Percentiles rank a stretch among this genome's conserved stretches.
phyloP scores from a whole-genome alignment of 441 rosid genomes.

The Euphorbia celastroides region DNA sequence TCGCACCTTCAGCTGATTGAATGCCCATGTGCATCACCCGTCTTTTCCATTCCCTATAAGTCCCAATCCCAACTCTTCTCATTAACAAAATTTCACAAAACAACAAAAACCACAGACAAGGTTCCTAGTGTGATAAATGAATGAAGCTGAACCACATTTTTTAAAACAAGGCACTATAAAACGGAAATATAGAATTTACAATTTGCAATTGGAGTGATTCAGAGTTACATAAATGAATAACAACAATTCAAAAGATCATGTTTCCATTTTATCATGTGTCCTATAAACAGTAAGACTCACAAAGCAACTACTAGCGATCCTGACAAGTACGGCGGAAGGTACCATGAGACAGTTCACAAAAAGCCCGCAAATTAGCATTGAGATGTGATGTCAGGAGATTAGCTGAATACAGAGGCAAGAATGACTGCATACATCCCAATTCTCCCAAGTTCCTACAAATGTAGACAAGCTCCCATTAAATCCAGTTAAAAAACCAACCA shows the following conservation, averaged over 20 bases:
- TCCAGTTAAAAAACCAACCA: not conserved
- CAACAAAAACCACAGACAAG: conserved; percentile 21
- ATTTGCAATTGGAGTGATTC: conserved; percentile 19
- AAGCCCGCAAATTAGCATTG: conserved; percentile 63
- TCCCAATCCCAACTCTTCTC: conserved; percentile 64
- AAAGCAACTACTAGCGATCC: conserved; percentile 87
- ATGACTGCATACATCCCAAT: conserved; percentile 61
- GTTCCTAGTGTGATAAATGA: conserved; percentile 15
- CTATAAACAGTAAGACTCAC: conserved; percentile 77
- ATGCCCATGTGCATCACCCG: conserved; percentile 84
- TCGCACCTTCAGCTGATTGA: conserved; percentile 66
- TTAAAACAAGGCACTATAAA: conserved; percentile 1
- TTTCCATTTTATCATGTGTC: conserved; percentile 22
- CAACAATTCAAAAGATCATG: conserved; percentile 16
- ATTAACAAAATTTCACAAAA: conserved; percentile 25
- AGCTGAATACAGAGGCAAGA: conserved; percentile 57
- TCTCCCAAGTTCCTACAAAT: conserved; percentile 61
- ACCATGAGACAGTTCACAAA: conserved; percentile 94
- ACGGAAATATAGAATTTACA: not conserved
- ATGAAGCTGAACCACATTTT: conserved; percentile 11
- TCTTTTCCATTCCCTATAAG: conserved; percentile 96
- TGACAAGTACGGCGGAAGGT: conserved; percentile 89
- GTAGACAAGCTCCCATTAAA: not conserved
- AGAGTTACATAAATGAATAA: conserved; percentile 16
- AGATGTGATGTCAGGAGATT: conserved; percentile 63